Percentiles rank a stretch among this genome's conserved stretches.
These are phyloP conservation scores for Xylaria digitata DNA, from an alignment of 2,329 filamentous ascomycete species.

Conservation along the genomic window DNA sequence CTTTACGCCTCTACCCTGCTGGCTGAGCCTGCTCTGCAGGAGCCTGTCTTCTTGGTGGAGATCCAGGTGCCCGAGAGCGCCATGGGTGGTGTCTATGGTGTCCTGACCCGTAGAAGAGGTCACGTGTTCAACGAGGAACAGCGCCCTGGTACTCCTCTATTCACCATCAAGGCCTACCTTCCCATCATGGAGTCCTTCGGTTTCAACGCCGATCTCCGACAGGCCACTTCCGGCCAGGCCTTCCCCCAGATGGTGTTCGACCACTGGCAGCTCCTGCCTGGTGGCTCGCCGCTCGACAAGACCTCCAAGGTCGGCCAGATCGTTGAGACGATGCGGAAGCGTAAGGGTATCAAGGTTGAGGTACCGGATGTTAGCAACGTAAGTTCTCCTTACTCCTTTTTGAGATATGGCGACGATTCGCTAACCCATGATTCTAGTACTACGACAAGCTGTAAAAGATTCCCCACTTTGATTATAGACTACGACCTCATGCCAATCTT, in stretches of 20 bases:
- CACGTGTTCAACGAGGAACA: slow-evolving; percentile 99
- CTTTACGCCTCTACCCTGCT: slow-evolving; percentile 93
- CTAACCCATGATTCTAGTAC: slow-evolving; percentile 74
- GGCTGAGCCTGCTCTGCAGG: slow-evolving; percentile 88
- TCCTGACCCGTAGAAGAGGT: slow-evolving; percentile 96
- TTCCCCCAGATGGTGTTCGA: slow-evolving; percentile 99
- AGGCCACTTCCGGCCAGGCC: slow-evolving; percentile 93
- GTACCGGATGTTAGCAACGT: slow-evolving; percentile 95
- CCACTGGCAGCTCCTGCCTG: slow-evolving; percentile 96
- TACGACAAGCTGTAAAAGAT: slow-evolving; percentile 95
- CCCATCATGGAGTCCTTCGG: slow-evolving; percentile 98
- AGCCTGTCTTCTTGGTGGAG: slow-evolving; percentile 99
- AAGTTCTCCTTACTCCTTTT: slow-evolving; percentile 61
- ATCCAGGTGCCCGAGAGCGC: slow-evolving; percentile 98
- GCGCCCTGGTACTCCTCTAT: slow-evolving; percentile 97
- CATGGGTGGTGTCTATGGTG: slow-evolving; percentile 99
- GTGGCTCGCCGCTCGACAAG: slow-evolving; percentile 89
- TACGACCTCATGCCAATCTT: slow-evolving; percentile 57
- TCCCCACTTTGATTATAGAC: slow-evolving; percentile 59
- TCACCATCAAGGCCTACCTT: slow-evolving; percentile 98
- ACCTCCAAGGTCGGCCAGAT: slow-evolving; percentile 85
- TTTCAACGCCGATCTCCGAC: slow-evolving; percentile 97
- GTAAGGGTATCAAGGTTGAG: slow-evolving; percentile 98
- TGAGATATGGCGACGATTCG: slow-evolving; percentile 17
- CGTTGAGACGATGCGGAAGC: slow-evolving; percentile 92